Percentiles rank a stretch among this genome's conserved stretches.
Evolutionary conservation across 2,329 filamentous ascomycete genomes (phyloP).

Genomic region (Aspergillus sp.): DNA sequence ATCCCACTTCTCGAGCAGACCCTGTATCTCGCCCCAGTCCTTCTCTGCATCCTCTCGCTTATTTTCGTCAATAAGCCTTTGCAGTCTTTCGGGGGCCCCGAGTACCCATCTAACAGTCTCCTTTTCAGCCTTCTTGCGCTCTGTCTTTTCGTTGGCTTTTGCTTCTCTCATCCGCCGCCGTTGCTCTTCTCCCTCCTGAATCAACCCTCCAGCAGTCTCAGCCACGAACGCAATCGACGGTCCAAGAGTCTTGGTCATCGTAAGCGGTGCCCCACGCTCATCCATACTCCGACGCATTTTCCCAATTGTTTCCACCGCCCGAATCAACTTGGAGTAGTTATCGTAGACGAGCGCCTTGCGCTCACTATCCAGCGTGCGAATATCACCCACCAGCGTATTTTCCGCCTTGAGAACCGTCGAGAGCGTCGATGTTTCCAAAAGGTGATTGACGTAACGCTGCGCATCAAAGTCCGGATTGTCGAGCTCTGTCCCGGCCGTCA

Average conservation of each 20-base stretch:
- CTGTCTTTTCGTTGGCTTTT: conserved; percentile 10
- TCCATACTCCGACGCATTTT: conserved; percentile 54
- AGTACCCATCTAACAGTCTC: conserved; percentile 44
- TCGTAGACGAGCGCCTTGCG: conserved; percentile 97
- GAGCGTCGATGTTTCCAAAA: conserved; percentile 37
- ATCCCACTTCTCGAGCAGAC: conserved; percentile 38
- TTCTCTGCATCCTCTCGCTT: conserved; percentile 35
- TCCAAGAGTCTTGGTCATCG: conserved; percentile 40
- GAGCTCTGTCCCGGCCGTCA: conserved; percentile 52
- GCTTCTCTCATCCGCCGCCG: conserved; percentile 23
- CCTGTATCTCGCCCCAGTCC: conserved; percentile 39
- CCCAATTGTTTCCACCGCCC: conserved; percentile 92
- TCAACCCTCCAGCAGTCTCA: conserved; percentile 37
- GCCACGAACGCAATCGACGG: conserved; percentile 41
- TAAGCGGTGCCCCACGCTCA: conserved; percentile 39
- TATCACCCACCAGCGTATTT: conserved; percentile 57
- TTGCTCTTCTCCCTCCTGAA: conserved; percentile 35
- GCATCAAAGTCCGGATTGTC: conserved; percentile 70
- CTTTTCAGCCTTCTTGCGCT: conserved; percentile 26
- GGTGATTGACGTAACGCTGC: conserved; percentile 48
- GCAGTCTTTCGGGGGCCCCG: conserved; percentile 34
- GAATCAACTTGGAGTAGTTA: conserved; percentile 94
- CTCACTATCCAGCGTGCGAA: conserved; percentile 86
- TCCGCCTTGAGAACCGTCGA: conserved; percentile 42
- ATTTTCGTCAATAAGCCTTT: conserved; percentile 31